Evolutionary conservation across 2,329 filamentous ascomycete genomes (phyloP), one percentile per base, ranked within the genome.

Genomic region (Colletotrichum tropicale): DNA sequence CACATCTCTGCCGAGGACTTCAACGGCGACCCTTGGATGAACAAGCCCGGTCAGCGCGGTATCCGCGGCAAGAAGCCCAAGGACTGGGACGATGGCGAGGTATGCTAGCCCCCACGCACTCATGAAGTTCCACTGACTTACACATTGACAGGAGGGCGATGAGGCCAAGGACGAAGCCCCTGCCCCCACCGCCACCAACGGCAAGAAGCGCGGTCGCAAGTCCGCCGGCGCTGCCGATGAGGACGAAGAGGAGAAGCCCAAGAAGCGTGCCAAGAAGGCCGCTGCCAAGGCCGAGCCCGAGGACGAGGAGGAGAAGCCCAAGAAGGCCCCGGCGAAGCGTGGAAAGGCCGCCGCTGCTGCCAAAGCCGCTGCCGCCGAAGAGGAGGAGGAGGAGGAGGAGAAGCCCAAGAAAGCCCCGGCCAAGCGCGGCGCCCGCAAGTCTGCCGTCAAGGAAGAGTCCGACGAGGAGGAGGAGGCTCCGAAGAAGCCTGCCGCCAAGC

Each of bases 1-100:
- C 94, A 97, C 80, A 93, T 98, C 80, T 93, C 94, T 79, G 89
- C 95, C 56, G 93, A 95, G 67, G 96, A 98, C 80, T 98, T 95
- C 92, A 96, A 94, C 38, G 95, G 95, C 15, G 95, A 98, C 78
- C 87, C 91, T 5, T 93, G 94, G 81, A 90, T 91, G 85, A 98
- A 97, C 82, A 88, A 90, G 24, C 93, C 91, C 5, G 94, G 94
- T 18, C 87, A 89, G 80, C 89, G 86, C 75, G 93, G 94, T 28
- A 94, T 94, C 81, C 92, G 91, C 74, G 82, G 86, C 24, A 83
- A 83, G 76, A 81, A 82, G 70, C 78, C 79, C 61, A 81, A 82
- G 66, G 75, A 70, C 24, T 75, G 69, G 52, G 80, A 82, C 21
- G 79, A 77, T 6, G 72, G 76, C 13, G 77, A 80, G 18, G 76